A percentile compares a stretch with the other conserved stretches of the same genome.
phyloP scores from a whole-genome alignment of 2,329 filamentous ascomycete species.

The Penicillium polonicum region DNA sequence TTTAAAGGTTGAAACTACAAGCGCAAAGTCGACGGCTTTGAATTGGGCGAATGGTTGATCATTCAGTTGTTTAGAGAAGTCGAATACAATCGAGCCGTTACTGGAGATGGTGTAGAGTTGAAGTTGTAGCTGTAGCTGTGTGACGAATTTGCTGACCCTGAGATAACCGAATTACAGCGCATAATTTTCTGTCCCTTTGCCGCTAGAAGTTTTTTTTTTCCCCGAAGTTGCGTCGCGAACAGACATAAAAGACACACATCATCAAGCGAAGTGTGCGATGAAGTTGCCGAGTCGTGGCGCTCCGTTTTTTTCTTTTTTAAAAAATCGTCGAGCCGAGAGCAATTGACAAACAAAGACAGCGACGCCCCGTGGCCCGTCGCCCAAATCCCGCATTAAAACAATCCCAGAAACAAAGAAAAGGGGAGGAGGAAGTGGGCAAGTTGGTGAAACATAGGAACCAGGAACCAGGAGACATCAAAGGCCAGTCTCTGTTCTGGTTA shows the following conservation, averaged over 20 bases:
- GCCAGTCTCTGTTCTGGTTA: conserved; percentile 23
- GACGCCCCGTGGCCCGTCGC: conserved; percentile 40
- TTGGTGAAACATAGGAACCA: conserved; percentile 24
- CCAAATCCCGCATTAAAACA: conserved; percentile 40
- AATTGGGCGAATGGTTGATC: conserved; percentile 13
- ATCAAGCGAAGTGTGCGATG: conserved; percentile 36
- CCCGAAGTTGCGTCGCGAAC: conserved; percentile 41
- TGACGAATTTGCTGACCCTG: conserved; percentile 41
- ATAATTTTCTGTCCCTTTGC: conserved; percentile 42
- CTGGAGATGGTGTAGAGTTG: conserved; percentile 36
- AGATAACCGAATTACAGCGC: conserved; percentile 49
- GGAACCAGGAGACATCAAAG: conserved; percentile 17
- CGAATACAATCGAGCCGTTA: conserved; percentile 47
- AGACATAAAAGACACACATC: conserved; percentile 41
- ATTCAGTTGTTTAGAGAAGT: conserved; percentile 20
- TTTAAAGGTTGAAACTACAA: conserved; percentile 25
- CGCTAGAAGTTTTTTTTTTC: conserved; percentile 38
- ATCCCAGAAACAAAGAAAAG: conserved; percentile 35
- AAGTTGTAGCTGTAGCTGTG: conserved; percentile 34
- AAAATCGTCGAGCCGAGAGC: conserved; percentile 36
- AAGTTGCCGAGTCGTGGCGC: conserved; percentile 34
- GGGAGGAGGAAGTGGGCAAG: conserved; percentile 21
- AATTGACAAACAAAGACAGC: conserved; percentile 36
- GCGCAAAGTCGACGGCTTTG: conserved; percentile 27
- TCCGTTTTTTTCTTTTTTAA: conserved; percentile 25